Percentiles rank a stretch among this genome's conserved stretches.
Conservation (phyloP, 2,329 filamentous ascomycete species). For the Hypoxylon rubiginosum region DNA sequence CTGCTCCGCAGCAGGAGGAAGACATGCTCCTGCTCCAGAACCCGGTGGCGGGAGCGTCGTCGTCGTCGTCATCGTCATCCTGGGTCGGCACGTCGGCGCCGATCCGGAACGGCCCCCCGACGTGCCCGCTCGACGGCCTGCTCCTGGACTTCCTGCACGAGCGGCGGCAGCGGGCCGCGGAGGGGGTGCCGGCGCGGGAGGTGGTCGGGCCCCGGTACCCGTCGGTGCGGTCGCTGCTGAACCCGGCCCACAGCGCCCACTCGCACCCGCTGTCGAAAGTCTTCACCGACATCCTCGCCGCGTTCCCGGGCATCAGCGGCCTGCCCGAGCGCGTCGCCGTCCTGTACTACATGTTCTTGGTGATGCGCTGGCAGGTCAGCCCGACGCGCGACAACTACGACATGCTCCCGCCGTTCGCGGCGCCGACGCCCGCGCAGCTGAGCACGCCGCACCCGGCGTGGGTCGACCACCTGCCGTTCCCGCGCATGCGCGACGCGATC, state of each 20-base stretch:
- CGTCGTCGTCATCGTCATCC: no score
- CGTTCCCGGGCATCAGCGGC: constrained; percentile 83
- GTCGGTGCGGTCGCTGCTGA: constrained; percentile 82
- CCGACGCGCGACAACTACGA: constrained; percentile 85
- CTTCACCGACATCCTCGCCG: constrained; percentile 85
- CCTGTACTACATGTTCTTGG: constrained; percentile 86
- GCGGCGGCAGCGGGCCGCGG: constrained; percentile 73
- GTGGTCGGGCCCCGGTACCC: constrained; percentile 84
- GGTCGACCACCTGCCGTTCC: constrained; percentile 87
- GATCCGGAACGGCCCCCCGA: constrained; percentile 74
- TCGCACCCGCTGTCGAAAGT: constrained; percentile 86
- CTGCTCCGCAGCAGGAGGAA: constrained; percentile 18
- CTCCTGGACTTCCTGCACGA: constrained; percentile 83
- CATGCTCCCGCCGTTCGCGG: constrained; percentile 79
- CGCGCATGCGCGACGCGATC: constrained; percentile 74
- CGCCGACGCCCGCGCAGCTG: constrained; percentile 75
- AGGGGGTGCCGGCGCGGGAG: constrained; percentile 73
- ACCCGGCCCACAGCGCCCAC: constrained; percentile 72
- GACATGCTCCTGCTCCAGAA: constrained; percentile 1
- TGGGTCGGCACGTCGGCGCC: constrained; percentile 51
- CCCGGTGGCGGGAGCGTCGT: constrained; percentile 6
- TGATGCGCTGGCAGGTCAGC: constrained; percentile 88
- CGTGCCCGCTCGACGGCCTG: constrained; percentile 83
- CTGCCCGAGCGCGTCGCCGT: constrained; percentile 86
- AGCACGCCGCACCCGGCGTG: constrained; percentile 79